Conservation (phyloP, 192 early-diverging fungal genomes). For the Jimgerdemannia flammicorona region DNA sequence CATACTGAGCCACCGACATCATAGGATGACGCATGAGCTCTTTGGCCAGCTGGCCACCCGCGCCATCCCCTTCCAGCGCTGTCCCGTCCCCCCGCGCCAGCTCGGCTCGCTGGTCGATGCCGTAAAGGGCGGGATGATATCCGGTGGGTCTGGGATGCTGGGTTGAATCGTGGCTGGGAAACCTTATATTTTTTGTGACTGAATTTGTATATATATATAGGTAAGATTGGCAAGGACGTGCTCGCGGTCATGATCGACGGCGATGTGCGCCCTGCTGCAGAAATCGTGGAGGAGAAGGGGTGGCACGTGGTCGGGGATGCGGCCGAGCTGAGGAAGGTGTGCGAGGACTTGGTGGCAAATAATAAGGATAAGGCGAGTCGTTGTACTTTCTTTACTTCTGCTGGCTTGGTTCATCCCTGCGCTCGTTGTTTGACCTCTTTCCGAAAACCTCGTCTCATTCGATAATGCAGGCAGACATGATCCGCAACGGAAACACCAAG, state of each 20-base stretch:
- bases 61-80: conserved; percentile 34
- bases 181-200: not conserved
- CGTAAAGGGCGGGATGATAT: conserved; percentile 49
- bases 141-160: conserved; percentile 36
- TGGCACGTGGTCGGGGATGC: conserved; percentile 50
- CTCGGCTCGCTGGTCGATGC: conserved; percentile 63
- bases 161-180: not conserved
- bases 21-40: conserved; percentile 57
- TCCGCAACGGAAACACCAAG: conserved; percentile 62
- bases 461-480: conserved; percentile 46
- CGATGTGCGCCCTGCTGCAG: conserved; percentile 38
- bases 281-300: conserved; percentile 61
- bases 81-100: conserved; percentile 50
- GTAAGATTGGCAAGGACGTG: conserved; percentile 64
- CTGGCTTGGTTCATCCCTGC: not conserved
- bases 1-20: too few relatives aligned
- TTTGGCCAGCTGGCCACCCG: conserved; percentile 49
- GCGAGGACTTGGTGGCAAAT: conserved; percentile 32
- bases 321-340: conserved; percentile 38
- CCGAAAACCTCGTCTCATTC: not conserved
- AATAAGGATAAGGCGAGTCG: conserved; percentile 41
- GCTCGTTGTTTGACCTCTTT: conserved; percentile 3
- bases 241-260: conserved; percentile 69
- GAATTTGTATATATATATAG: conserved; percentile 1
- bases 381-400: too few relatives aligned